Evolutionary conservation across 768 basidiomycete species (phyloP).

Genomic region (Russula abietina): DNA sequence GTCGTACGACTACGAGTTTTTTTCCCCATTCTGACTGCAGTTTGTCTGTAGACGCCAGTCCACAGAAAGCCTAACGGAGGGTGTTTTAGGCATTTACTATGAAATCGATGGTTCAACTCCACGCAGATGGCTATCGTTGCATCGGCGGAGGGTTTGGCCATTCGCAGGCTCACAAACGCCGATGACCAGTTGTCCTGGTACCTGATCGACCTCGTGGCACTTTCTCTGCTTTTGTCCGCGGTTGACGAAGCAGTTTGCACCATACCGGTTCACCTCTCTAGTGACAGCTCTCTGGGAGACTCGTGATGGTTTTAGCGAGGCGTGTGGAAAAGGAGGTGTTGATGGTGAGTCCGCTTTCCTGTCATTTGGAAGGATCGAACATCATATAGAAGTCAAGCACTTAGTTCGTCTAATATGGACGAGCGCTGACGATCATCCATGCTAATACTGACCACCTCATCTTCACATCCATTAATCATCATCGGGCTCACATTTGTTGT

Average conservation of each 20-base stretch:
- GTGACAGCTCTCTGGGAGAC: background rate
- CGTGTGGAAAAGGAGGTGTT: background rate
- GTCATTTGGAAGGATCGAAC: conserved; percentile 48
- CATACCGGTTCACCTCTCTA: too few species aligned
- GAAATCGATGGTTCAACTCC: too few species aligned
- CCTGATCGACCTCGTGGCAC: background rate
- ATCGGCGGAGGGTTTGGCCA: background rate
- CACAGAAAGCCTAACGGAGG: too few species aligned
- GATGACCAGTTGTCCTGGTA: background rate
- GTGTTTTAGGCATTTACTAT: background rate
- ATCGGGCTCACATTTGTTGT: conserved; percentile 9
- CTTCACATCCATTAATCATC: conserved; percentile 27
- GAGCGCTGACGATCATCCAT: conserved; percentile 70
- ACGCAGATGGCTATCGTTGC: too few species aligned
- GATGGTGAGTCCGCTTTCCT: conserved; percentile 34
- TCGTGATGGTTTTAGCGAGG: background rate
- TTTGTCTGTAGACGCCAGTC: background rate
- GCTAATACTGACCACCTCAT: conserved; percentile 69
- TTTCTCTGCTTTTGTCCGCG: background rate
- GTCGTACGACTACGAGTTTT: background rate
- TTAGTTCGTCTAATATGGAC: too few species aligned
- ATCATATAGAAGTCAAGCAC: conserved; percentile 86
- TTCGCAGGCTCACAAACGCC: background rate
- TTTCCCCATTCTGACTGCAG: background rate
- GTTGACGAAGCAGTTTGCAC: background rate